Evolutionary conservation across 176 grass and related monocot genomes (phyloP), one percentile per base, ranked within the genome.

Genomic region (Triticum timopheevii): DNA sequence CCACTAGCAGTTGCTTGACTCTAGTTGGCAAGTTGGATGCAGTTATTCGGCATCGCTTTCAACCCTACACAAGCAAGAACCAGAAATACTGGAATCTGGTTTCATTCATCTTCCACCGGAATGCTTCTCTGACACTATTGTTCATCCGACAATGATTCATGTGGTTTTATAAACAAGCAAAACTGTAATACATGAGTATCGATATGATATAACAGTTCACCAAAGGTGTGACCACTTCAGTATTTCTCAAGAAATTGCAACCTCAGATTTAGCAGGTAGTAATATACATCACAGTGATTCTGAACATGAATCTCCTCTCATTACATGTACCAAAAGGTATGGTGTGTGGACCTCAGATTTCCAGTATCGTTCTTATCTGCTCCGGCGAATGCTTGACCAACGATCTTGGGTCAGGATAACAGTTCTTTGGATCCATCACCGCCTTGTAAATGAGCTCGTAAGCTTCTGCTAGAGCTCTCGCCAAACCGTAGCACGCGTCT

Each of bases 351-450:
- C 50, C 69, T 94, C 87, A 99, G 64, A 96, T 96, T 84, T 89
- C 97, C 75, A 99, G 74, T 88, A 99, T 96, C 36, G 97, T 99
- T 79, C 94, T 90, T 73, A 99, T 96, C 75, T 99, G 94, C 39
- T 91, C 88, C 22, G 97, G 97, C 19, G 94, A 91, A 86, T 99
- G 97, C 69, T 93, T 99, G 58, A 88, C 88, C 87, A 96, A 87
- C 10, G 84, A 91, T 83, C 92, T 91, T 11, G 97, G 88, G 82
- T 94, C 94, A 80, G 92, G 94, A 87, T 99, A 99, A 42, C 89
- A 81, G 73, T 99, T 99, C 76, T 83, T 93, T n/a, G 94, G 92
- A 80, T 98, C 94, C 80, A 80, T 73, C 13, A 98, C 97, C 63
- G 89, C 92, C 45, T 83, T 83, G 79, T 96, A 93, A 59, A 98